Conservation (phyloP, 2,329 filamentous ascomycete genomes). For the Daldinia sp. region DNA sequence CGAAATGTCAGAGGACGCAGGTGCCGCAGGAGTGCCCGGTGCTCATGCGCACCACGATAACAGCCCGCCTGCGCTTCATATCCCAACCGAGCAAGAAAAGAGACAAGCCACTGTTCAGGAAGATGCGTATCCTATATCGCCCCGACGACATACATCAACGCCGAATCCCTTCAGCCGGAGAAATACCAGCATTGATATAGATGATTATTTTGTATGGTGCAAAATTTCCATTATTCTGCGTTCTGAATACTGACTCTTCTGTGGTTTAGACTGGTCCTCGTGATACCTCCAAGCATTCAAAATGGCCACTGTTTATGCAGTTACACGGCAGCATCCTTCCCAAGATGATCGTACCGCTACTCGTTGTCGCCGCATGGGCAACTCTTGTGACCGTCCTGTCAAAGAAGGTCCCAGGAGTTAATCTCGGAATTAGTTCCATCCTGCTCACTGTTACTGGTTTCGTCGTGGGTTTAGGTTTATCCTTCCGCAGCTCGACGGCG, state of each 20-base stretch:
- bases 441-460: constrained; percentile 89
- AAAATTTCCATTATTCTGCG: not conserved
- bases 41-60: constrained; percentile 35
- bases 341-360: constrained; percentile 78
- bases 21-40: constrained; percentile 22
- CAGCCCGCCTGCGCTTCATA: constrained; percentile 16
- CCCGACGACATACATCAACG: constrained; percentile 41
- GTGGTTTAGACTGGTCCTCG: constrained; percentile 66
- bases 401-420: constrained; percentile 56
- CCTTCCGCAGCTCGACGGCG: constrained; percentile 81
- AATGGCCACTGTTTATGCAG: constrained; percentile 81
- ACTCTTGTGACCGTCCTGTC: constrained; percentile 72
- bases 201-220: constrained; percentile 60
- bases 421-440: constrained; percentile 71
- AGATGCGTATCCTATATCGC: constrained; percentile 40
- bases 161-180: constrained; percentile 52
- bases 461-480: constrained; percentile 81
- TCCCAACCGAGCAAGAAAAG: constrained; percentile 32
- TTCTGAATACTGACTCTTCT: constrained; percentile 2
- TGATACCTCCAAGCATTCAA: constrained; percentile 79
- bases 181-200: constrained; percentile 55
- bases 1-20: constrained; percentile 46
- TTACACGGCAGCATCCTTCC: constrained; percentile 80
- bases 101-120: constrained; percentile 30
- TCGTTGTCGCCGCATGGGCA: constrained; percentile 74